Percentiles rank a stretch among this genome's conserved stretches.
Conservation (phyloP, 371 early-diverging fungal genomes). For the Zancudomyces culisetae region DNA sequence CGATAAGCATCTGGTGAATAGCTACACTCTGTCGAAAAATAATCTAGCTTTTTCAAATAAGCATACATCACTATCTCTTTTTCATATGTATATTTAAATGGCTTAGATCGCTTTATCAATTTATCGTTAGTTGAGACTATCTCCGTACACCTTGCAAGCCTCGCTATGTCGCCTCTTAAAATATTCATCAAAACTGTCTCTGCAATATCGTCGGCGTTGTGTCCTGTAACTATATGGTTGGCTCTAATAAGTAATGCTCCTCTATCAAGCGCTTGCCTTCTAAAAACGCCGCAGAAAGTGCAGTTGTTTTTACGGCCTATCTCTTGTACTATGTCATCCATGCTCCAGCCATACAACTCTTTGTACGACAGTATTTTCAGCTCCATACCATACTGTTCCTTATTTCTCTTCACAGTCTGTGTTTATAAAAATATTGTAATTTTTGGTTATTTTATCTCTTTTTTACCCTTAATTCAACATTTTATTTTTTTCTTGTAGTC, state of each 20-base stretch:
- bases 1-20: conserved; percentile 98
- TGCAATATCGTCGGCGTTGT: conserved; percentile 99
- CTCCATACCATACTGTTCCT: conserved; percentile 82
- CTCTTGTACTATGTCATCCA: conserved; percentile 94
- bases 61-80: conserved; percentile 99
- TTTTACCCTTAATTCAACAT: too few species aligned
- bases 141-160: conserved; percentile 86
- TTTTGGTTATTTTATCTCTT: background rate
- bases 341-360: conserved; percentile 94
- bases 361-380: conserved; percentile 88
- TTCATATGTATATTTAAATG: conserved; percentile 98
- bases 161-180: conserved; percentile 90
- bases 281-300: conserved; percentile 98
- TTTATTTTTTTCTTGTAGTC: too few species aligned
- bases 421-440: background rate
- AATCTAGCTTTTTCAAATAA: conserved; percentile 95
- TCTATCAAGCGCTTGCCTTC: conserved; percentile 95
- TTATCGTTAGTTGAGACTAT: conserved; percentile 66
- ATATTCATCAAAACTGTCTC: conserved; percentile 99
- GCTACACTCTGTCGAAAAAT: conserved; percentile 98
- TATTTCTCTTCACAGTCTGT: conserved; percentile 85
- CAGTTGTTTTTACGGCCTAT: conserved; percentile 97
- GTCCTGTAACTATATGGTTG: conserved; percentile 97
- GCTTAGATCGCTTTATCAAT: conserved; percentile 78
- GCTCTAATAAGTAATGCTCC: conserved; percentile 84